These are phyloP conservation scores for Aquilaria sinensis DNA, from an alignment of 345 rosid species.

Conservation along the genomic window DNA sequence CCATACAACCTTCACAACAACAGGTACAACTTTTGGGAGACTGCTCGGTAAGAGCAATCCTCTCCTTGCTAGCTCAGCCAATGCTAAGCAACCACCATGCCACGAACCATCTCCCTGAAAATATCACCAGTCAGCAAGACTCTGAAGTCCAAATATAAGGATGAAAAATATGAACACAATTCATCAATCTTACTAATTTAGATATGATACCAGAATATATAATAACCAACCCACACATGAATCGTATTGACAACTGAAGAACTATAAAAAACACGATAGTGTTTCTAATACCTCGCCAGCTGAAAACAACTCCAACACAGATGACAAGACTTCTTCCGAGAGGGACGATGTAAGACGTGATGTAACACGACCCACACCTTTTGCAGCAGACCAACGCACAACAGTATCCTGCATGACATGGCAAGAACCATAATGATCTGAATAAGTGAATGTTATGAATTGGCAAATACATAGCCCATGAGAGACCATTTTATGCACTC, in stretches of 20 bases:
- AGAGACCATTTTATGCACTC: no score
- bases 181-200: background rate
- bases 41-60: slow-evolving; percentile 88
- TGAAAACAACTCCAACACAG: slow-evolving; percentile 83
- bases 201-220: background rate
- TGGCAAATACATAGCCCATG: no score
- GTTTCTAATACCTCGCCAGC: slow-evolving; percentile 67
- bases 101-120: slow-evolving; percentile 97
- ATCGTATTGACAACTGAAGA: background rate
- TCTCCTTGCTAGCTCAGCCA: slow-evolving; percentile 93
- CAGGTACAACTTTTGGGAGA: slow-evolving; percentile 82
- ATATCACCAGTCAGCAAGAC: slow-evolving; percentile 20
- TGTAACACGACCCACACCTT: slow-evolving; percentile 91
- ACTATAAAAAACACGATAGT: slow-evolving; percentile 7
- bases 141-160: slow-evolving; percentile 7
- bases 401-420: slow-evolving; percentile 70
- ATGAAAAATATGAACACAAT: slow-evolving; percentile 1
- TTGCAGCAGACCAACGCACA: slow-evolving; percentile 99
- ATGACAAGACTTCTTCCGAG: slow-evolving; percentile 84
- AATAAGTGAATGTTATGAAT: no score
- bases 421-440: no score
- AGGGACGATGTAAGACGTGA: slow-evolving; percentile 74
- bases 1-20: slow-evolving; percentile 68
- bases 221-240: slow-evolving; percentile 3
- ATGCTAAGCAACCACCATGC: slow-evolving; percentile 98